phyloP scores from a whole-genome alignment of 2,329 filamentous ascomycete species.

The Venturiaceae sp. region DNA sequence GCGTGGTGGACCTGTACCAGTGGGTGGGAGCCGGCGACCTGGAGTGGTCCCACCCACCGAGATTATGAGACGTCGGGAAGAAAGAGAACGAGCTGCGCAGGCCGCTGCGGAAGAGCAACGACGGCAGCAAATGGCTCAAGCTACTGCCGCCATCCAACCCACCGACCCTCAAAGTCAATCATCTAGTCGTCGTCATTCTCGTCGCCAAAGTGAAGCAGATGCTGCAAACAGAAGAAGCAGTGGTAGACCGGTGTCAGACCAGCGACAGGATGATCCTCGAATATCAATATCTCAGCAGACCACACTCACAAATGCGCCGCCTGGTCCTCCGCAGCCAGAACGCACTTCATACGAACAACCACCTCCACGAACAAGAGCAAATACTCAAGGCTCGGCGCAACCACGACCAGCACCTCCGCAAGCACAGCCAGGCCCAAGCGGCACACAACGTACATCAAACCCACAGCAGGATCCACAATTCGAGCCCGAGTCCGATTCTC shows the following conservation, averaged over 20 bases:
- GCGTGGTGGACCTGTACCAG: constrained; percentile 42
- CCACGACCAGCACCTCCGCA: not conserved
- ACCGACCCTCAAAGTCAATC: constrained; percentile 23
- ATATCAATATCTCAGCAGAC: not conserved
- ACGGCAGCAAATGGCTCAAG: constrained; percentile 25
- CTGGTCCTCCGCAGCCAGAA: not conserved
- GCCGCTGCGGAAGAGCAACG: constrained; percentile 46
- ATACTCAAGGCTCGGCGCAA: constrained; percentile 1
- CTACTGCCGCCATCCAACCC: constrained; percentile 37
- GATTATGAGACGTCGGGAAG: constrained; percentile 81
- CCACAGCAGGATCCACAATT: not conserved
- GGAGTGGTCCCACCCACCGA: constrained; percentile 72
- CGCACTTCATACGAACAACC: not conserved
- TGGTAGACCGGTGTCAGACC: not conserved
- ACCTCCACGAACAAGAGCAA: not conserved
- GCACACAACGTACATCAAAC: not conserved
- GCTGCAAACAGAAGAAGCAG: not conserved
- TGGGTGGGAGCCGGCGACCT: constrained; percentile 22
- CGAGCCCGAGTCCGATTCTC: not conserved
- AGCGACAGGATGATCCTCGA: not conserved
- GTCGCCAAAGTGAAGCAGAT: not conserved
- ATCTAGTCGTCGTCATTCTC: not conserved
- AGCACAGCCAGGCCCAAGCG: constrained; percentile 2
- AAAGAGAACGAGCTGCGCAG: constrained; percentile 58
- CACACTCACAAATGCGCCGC: not conserved